Base-by-base conservation (phyloP, 805 yeast genomes). In the Ogataea ganodermae region DNA sequence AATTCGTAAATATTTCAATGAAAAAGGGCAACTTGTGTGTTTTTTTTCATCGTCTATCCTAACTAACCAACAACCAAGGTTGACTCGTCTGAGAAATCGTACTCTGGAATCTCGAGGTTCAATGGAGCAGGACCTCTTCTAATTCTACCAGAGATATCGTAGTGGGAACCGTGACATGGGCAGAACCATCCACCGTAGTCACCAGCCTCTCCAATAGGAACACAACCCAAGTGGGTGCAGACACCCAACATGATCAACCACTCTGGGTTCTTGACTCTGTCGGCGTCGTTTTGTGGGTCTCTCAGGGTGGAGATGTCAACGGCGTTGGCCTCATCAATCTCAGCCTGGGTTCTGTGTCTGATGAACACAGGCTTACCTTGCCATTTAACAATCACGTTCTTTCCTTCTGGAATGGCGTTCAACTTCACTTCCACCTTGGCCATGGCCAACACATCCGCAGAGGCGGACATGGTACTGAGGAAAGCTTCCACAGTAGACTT, bases 131-230 rank as follows among this genome's bases (percentile, higher is more conserved):
- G 99, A 63, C 99, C 99, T 79, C 83, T 92, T 84, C 99, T 89
- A 71, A 94, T 92, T 85, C 99, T 92, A 73, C 99, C 99, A 56
- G 97, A 91, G 76, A 95, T 95, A 77, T 94, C 99, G 76, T 94
- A 94, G 75, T 95, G 99, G 69, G 98, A 92, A 82, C 99, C 99
- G 81, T 95, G 99, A 80, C 99, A 94, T 59, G 99, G 99, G 76
- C 99, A 94, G 92, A 94, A 94, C 99, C 99, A 94, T 71, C 99
- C 99, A 71, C 97, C 98, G 64, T 81, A 94, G 74, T 94, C 99
- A 76, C 99, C 99, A 59, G 97, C 85, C 78, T 94, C 98, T 71
- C 99, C 99, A 67, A 94, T 94, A 61, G 99, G 99, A 54, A 94
- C 99, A 86, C 99, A 94, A 73, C 99, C 99, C 80, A 94, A 84